Percentiles rank a stretch among this genome's conserved stretches.
phyloP scores from a whole-genome alignment of 164 flowering plant genomes.

The Stephania yunnanensis region DNA sequence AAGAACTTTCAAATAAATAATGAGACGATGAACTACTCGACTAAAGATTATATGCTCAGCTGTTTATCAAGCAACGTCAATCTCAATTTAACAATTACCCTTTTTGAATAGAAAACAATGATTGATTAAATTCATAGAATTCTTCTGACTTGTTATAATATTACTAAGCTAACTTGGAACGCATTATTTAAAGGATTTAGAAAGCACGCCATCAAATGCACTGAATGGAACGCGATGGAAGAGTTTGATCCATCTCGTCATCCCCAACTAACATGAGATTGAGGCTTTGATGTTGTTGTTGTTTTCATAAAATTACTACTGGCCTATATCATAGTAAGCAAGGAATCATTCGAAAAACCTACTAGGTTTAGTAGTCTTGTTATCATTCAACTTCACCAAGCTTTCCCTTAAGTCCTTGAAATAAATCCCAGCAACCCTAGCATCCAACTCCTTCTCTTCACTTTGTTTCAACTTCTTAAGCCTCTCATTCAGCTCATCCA shows the following conservation, averaged over 20 bases:
- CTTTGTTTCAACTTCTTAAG: slow-evolving; percentile 49
- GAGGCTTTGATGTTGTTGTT: too few species aligned
- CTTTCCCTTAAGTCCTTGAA: slow-evolving; percentile 36
- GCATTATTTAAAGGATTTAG: too few species aligned
- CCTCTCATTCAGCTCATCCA: slow-evolving; percentile 70
- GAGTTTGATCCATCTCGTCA: too few species aligned
- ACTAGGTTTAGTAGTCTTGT: slow-evolving; percentile 26
- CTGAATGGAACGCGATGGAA: too few species aligned
- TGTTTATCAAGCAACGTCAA: not conserved
- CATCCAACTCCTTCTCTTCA: slow-evolving; percentile 44
- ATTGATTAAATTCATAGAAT: too few species aligned
- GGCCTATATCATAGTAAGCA: not conserved
- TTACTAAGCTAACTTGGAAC: too few species aligned
- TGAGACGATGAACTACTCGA: not conserved
- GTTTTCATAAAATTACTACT: not conserved
- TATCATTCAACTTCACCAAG: slow-evolving; percentile 27
- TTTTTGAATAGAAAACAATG: not conserved
- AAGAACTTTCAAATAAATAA: not conserved
- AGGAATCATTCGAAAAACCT: slow-evolving; percentile 3
- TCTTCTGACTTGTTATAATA: too few species aligned
- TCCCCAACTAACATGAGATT: too few species aligned
- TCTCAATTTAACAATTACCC: not conserved
- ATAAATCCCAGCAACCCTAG: slow-evolving; percentile 17
- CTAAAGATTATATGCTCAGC: not conserved
- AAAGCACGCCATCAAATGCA: too few species aligned